Percentiles rank a stretch among this genome's conserved stretches.
These are phyloP conservation scores for Mercurialis annua DNA, from an alignment of 345 rosid species.

Conservation along the genomic window DNA sequence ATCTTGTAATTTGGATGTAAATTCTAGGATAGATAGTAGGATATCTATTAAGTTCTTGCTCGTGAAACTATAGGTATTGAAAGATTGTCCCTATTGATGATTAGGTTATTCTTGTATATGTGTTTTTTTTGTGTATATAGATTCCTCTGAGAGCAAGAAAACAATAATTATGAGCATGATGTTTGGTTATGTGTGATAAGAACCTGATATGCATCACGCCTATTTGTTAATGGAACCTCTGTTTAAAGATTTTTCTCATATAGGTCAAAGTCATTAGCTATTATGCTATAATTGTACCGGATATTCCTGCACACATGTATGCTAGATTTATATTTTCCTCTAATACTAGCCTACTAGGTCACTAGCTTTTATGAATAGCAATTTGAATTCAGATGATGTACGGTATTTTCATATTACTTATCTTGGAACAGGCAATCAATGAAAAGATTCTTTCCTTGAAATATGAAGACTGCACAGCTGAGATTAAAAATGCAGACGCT, in stretches of 20 bases:
- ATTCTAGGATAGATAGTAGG: too few species aligned
- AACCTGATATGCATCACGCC: not conserved
- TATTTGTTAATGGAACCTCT: not conserved
- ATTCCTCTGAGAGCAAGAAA: too few species aligned
- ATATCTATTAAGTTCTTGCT: not conserved
- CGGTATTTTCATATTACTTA: not conserved
- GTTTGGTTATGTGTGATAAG: not conserved
- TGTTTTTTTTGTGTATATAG: too few species aligned
- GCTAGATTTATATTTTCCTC: not conserved
- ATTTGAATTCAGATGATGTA: conserved; percentile 5
- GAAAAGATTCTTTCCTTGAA: conserved; percentile 26
- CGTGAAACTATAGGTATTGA: not conserved
- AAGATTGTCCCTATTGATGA: not conserved
- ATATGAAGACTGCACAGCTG: conserved; percentile 53
- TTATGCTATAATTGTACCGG: not conserved
- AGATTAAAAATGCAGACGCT: conserved; percentile 89
- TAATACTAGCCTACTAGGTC: not conserved
- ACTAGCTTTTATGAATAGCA: not conserved
- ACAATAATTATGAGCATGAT: not conserved
- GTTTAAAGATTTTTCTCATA: not conserved
- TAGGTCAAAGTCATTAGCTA: not conserved
- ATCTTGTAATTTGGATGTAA: not conserved
- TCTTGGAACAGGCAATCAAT: conserved; percentile 31
- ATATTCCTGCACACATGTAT: not conserved
- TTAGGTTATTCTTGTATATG: not conserved